These are phyloP conservation scores for Nidularia pulvinata DNA, from an alignment of 768 basidiomycete genomes.

Conservation along the genomic window DNA sequence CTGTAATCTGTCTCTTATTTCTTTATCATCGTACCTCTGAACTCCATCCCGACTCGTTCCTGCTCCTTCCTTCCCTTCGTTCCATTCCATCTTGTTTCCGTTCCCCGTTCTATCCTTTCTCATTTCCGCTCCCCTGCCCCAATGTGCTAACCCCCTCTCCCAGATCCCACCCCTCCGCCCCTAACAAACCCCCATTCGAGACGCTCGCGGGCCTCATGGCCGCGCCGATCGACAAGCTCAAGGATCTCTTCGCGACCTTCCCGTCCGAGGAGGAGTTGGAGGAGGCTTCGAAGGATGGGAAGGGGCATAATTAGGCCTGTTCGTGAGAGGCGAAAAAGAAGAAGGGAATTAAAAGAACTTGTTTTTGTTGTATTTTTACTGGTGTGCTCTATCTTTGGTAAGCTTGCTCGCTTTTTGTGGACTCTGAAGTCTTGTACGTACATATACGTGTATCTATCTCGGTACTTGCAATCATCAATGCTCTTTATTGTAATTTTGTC, in stretches of 20 bases:
- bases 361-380: background rate
- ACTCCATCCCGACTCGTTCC: background rate
- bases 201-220: conserved; percentile 53
- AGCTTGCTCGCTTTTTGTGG: too few relatives aligned
- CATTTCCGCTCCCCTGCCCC: background rate
- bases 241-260: conserved; percentile 54
- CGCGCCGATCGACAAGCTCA: conserved; percentile 58
- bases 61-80: background rate
- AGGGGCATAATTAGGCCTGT: background rate
- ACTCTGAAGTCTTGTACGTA: too few relatives aligned
- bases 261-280: conserved; percentile 54
- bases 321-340: background rate
- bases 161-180: conserved; percentile 50
- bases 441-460: too few relatives aligned
- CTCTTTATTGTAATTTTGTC: too few relatives aligned
- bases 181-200: conserved; percentile 61
- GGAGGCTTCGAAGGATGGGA: conserved; percentile 6
- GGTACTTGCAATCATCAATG: too few relatives aligned
- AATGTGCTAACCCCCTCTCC: conserved; percentile 1
- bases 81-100: background rate
- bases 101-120: background rate
- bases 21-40: too few relatives aligned
- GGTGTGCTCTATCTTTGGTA: too few relatives aligned
- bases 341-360: background rate
- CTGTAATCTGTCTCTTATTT: too few relatives aligned